Evolutionary conservation across 2,329 filamentous ascomycete species (phyloP), one percentile per base, ranked within the genome.

Genomic region (Phymatotrichopsis omnivora): DNA sequence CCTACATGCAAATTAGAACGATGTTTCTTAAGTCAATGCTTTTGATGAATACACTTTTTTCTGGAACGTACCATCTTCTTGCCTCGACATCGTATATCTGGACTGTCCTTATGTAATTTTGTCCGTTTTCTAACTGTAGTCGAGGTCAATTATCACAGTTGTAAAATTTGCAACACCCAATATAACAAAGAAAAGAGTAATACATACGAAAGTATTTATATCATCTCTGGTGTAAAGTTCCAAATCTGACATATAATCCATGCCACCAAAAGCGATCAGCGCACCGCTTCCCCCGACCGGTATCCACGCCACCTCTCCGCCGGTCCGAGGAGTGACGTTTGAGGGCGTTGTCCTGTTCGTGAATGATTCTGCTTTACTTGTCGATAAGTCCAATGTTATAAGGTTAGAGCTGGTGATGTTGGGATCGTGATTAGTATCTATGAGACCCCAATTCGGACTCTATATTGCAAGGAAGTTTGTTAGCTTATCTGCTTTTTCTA

Each of bases 301-400:
- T n/a, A 59, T 7, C 65, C 68, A 70, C 4, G 65, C 64, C 17
- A 69, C 57, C 51, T 68, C 67, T 4, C 62, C 65, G 24, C 37
- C 42, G 28, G 45, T 48, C 16, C 52, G 34, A 3, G 51, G 30
- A 4, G 39, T 17, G 24, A 54, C 40, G 34, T 29, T 34, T 4
- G 42, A 44, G 12, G 47, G 47, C 11, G 51, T 24, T 5, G 43
- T 53, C n/a, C 7, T 39, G 34, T 53, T 53, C 23, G 31, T 19
- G 48, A 47, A 53, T n/a, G 20, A 41, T 20, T 53, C 51, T 11
- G 36, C 43, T 10, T 32, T 31, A 47, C 50, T 52, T 12, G 36
- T 37, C 12, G 47, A 40, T 42, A 54, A 32, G 20, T 52, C 49
- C 11, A 49, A 45, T 3, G 42, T 35, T 42, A 54, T 46, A n/a